Evolutionary conservation across 768 basidiomycete species (phyloP).

Genomic region (Trametes cinnabarina): DNA sequence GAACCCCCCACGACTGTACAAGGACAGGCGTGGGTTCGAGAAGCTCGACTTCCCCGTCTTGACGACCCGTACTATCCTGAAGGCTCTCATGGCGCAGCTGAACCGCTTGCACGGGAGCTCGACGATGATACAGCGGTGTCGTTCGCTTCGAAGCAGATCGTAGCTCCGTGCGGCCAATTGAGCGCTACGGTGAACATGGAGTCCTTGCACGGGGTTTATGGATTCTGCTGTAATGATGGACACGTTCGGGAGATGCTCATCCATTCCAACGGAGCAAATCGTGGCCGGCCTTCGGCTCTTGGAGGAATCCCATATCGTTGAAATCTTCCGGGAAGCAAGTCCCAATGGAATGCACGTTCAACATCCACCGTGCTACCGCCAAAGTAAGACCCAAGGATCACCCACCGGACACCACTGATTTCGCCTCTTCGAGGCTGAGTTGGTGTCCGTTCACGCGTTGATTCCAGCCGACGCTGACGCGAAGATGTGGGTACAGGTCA

Average conservation of each 20-base stretch:
- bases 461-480: not conserved
- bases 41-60: conserved; percentile 8
- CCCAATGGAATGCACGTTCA: not conserved
- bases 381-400: conserved; percentile 11
- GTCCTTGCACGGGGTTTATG: conserved; percentile 63
- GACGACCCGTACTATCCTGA: conserved; percentile 7
- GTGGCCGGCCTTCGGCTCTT: conserved; percentile 67
- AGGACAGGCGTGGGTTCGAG: not conserved
- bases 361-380: not conserved
- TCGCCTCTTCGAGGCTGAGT: not conserved
- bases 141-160: conserved; percentile 58
- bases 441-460: not conserved
- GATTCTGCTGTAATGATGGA: conserved; percentile 37
- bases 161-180: conserved; percentile 70
- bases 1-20: conserved; percentile 62
- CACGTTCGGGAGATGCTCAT: not conserved
- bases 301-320: conserved; percentile 67
- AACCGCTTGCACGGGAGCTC: conserved; percentile 43
- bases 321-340: conserved; percentile 50
- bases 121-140: conserved; percentile 57
- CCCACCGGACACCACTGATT: not conserved
- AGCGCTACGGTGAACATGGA: conserved; percentile 69
- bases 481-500: not conserved
- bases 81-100: not conserved
- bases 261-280: conserved; percentile 54